Evolutionary conservation across 148 eudicot species (phyloP).

Genomic region (Rhododendron williamsianum): DNA sequence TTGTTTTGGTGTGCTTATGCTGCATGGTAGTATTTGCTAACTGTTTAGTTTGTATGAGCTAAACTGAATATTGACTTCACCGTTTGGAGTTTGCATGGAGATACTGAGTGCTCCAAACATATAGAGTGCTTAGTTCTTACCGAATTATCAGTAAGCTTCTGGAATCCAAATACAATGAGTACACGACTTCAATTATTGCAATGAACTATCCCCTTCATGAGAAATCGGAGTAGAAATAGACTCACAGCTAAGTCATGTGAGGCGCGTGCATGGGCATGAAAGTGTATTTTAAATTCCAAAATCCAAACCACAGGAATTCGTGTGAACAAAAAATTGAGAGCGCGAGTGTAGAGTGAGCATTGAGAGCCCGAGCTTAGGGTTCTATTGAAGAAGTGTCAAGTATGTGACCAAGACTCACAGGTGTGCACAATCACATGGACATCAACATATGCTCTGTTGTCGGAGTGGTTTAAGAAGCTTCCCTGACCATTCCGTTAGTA

Average conservation of each 20-base stretch:
- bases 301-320: too few species aligned
- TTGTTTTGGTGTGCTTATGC: background rate
- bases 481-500: background rate
- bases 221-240: background rate
- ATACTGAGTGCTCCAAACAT: background rate
- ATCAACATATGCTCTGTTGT: background rate
- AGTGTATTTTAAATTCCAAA: too few species aligned
- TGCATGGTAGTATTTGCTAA: background rate
- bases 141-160: background rate
- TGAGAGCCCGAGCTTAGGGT: background rate
- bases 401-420: background rate
- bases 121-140: background rate
- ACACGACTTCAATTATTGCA: background rate
- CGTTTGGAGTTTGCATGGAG: background rate
- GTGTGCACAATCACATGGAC: background rate
- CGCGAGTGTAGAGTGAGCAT: background rate
- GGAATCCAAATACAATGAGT: background rate
- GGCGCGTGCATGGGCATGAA: background rate
- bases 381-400: too few species aligned
- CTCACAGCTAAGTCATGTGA: background rate
- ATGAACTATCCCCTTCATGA: background rate
- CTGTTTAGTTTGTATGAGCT: background rate
- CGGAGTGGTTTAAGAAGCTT: background rate
- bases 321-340: background rate
- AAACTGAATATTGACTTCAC: background rate